Evolutionary conservation across 306 rosid genomes (phyloP).

Genomic region (Vigna nakashimae): DNA sequence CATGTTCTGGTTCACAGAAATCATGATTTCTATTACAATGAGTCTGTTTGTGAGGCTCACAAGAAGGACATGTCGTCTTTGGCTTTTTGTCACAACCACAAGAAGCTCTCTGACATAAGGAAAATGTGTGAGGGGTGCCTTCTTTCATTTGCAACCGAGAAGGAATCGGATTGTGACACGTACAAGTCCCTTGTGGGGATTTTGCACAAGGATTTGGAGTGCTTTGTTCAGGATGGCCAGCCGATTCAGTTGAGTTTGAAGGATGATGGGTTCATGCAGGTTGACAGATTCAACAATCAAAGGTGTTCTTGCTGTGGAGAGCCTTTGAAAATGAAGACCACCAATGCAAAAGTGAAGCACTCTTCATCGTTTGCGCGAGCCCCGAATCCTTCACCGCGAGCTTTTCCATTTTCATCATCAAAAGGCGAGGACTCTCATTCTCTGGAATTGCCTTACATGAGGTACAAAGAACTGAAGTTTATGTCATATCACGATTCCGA

Average conservation of each 20-base stretch:
- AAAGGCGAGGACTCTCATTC: conserved; percentile 44
- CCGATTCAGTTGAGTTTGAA: conserved; percentile 61
- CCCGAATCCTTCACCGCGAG: conserved; percentile 80
- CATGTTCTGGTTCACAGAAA: conserved; percentile 61
- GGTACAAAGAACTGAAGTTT: conserved; percentile 54
- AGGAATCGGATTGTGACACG: conserved; percentile 69
- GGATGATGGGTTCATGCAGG: conserved; percentile 52
- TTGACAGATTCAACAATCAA: conserved; percentile 42
- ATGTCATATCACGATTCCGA: conserved; percentile 34
- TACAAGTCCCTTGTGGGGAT: conserved; percentile 86
- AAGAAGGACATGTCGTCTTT: conserved; percentile 77
- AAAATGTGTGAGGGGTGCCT: conserved; percentile 88
- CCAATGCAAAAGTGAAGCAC: conserved; percentile 49
- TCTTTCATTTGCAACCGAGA: conserved; percentile 81
- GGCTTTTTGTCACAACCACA: conserved; percentile 84
- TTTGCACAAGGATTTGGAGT: conserved; percentile 82
- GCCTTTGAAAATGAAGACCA: conserved; percentile 59
- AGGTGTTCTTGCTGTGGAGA: conserved; percentile 80
- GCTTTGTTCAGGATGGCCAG: conserved; percentile 69
- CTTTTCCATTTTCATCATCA: conserved; percentile 26
- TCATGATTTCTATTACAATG: conserved; percentile 72
- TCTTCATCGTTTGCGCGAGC: conserved; percentile 45
- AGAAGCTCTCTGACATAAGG: conserved; percentile 71
- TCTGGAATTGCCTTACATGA: conserved; percentile 57
- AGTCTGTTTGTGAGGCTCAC: conserved; percentile 77